Evolutionary conservation across 305 asterid genomes (phyloP), one percentile per base, ranked within the genome.

Genomic region (Ajuga reptans): DNA sequence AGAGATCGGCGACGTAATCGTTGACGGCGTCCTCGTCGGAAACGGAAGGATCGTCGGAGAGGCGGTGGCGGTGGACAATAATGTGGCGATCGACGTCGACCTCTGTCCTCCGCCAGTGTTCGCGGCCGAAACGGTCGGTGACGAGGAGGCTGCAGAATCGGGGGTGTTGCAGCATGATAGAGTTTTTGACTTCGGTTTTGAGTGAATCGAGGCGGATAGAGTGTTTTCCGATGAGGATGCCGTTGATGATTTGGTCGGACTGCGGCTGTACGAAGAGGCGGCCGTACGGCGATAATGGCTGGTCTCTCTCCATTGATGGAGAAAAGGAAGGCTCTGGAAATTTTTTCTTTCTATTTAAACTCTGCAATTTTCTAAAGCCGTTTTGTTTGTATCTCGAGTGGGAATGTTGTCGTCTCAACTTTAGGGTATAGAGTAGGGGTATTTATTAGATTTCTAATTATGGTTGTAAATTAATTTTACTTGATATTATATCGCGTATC

Each of bases 201-300:
- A 87, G 42, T 49, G 87, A 69, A 11, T 77, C 76, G 41, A 76
- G 53, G 72, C 81, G 79, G 76, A 84, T 59, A 0, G 81, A 82
- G 39, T 72, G 24, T 6, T 84, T 55, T 0, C 54, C 16, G 54
- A 72, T 75, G 66, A 89, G 18, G 69, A 68, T 71, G 75, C 83
- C 78, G 82, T 82, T 75, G 18, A 87, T 79, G 15, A 87, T 75
- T 58, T 82, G 90, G 72, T 79, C 70, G 9, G 76, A 62, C 0
- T 27, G 39, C 6, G 88, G 88, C 76, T 82, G 91, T 51, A 84
- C 37, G 73, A 89, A 80, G 52, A 84, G 77, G 27, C 96, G 85
- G 51, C 95, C 97, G 29, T 84, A 80, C n/a, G 97, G 97, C 3
- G 94, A 81, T 0, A 91, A 70, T 1, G 97, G 97, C 80, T 87